Evolutionary conservation across 805 yeast species (phyloP).

Genomic region (Saturnispora diversa): DNA sequence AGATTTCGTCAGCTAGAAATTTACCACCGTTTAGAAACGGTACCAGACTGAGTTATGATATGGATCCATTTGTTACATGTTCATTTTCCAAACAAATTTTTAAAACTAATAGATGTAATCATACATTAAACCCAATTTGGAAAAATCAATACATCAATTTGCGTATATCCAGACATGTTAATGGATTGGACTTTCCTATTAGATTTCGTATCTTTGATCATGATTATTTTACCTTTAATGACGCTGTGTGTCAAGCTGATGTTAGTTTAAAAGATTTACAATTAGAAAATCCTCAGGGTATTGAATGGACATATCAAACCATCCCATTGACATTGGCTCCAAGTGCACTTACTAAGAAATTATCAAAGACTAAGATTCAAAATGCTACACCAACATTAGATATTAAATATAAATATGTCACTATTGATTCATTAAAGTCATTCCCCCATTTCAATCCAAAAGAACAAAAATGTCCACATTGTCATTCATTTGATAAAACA

Average conservation of each 20-base stretch:
- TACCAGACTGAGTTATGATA: slow-evolving; percentile 73
- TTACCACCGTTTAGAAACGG: slow-evolving; percentile 71
- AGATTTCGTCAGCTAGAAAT: slow-evolving; percentile 63
- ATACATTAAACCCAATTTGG: slow-evolving; percentile 73
- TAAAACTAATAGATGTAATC: slow-evolving; percentile 77
- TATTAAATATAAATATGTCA: slow-evolving; percentile 14
- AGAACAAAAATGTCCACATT: slow-evolving; percentile 72
- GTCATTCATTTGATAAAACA: slow-evolving; percentile 52
- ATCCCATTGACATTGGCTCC: slow-evolving; percentile 10
- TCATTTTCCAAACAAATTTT: slow-evolving; percentile 84
- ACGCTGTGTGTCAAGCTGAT: slow-evolving; percentile 62
- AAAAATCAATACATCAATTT: slow-evolving; percentile 67
- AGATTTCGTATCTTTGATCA: slow-evolving; percentile 73
- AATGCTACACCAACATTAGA: slow-evolving; percentile 10
- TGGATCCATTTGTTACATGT: slow-evolving; percentile 94
- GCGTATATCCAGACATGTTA: slow-evolving; percentile 63
- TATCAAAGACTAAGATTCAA: slow-evolving; percentile 7
- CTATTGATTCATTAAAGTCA: slow-evolving; percentile 5
- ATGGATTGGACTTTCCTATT: slow-evolving; percentile 44
- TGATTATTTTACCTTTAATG: slow-evolving; percentile 77
- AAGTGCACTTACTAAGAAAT: slow-evolving; percentile 7
- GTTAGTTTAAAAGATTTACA: slow-evolving; percentile 40
- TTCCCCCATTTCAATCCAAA: slow-evolving; percentile 18
- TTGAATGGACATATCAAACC: slow-evolving; percentile 14
- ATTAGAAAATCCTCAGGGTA: neutral